Percentiles rank a stretch among this genome's conserved stretches.
Conservation (phyloP, 1,284 basidiomycete genomes). For the Tylopilus orsonianus region DNA sequence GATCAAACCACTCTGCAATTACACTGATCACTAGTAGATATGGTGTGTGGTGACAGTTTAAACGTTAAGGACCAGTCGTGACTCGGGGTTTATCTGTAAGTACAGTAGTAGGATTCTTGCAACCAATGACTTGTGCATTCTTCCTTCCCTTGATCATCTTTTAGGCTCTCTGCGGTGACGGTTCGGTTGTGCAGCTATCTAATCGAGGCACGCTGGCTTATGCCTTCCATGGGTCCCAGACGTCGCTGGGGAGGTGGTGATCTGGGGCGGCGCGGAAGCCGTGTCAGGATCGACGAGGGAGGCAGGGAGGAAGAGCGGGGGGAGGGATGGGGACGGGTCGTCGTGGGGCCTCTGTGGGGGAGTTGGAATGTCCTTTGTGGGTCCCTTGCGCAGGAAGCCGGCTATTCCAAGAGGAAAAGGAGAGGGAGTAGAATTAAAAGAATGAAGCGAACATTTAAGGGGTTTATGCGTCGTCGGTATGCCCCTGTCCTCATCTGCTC, state of each 20-base stretch:
- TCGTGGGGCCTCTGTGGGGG: too few species aligned
- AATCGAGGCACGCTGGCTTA: background rate
- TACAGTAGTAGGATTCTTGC: too few species aligned
- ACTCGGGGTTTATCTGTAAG: too few species aligned
- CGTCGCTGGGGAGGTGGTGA: conserved; percentile 4
- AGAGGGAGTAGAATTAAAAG: conserved; percentile 9
- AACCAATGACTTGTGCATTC: conserved; percentile 18
- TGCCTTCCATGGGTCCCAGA: conserved; percentile 29
- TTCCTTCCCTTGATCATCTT: too few species aligned
- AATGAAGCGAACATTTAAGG: conserved; percentile 4
- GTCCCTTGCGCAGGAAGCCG: conserved; percentile 51
- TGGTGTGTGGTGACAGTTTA: too few species aligned
- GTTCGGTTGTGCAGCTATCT: too few species aligned
- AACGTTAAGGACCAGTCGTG: too few species aligned
- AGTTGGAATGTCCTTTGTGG: too few species aligned
- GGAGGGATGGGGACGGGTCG: too few species aligned
- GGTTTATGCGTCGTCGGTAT: conserved; percentile 15
- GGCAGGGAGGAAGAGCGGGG: conserved; percentile 36
- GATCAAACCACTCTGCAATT: too few species aligned
- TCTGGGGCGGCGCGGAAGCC: background rate
- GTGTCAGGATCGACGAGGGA: conserved; percentile 19
- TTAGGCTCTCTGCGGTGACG: background rate
- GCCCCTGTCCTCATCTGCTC: conserved; percentile 9
- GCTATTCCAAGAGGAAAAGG: conserved; percentile 39
- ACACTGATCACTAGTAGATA: too few species aligned